Base-by-base conservation (phyloP, 768 basidiomycete genomes). In the Pleurotus ostreatus region DNA sequence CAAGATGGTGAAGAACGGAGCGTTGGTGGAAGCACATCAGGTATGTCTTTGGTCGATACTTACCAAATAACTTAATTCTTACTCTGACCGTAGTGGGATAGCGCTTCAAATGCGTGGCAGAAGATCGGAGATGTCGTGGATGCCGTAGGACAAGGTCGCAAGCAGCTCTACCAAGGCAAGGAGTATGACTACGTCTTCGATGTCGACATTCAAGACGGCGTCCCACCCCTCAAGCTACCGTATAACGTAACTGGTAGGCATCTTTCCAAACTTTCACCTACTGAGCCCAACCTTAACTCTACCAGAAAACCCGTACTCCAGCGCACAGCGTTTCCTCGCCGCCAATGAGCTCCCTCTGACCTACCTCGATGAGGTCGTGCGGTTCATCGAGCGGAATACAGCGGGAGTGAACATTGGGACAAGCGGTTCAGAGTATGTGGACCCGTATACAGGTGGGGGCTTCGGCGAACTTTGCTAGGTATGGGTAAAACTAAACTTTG, bases 101-200 rank as follows among this genome's bases (percentile, higher is more conserved):
- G 72, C 40, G 71, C 78, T 3, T 72, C 76, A 8, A 73, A 70
- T 15, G 79, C 78, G 22, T 99, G 97, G 97, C 83, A 92, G 68
- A 96, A 95, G 68, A 85, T 98, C 34, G 97, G 97, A 20, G 89
- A 95, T 62, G 95, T 98, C 4, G 94, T 95, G 3, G 97, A 97
- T 65, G 95, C 94, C 16, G 89, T 96, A 51, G 91, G 94, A 20
- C 84, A 87, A 37, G 84, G 84, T n/a, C 80, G 93, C 56, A 95
- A 92, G 70, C 92, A 95, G 70, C 78, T 97, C n/a, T 88, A 89
- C 65, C 71, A 94, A 62, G 97, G 97, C 15, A 87, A 88, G 66
- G 96, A 98, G 71, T 99, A 95, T 66, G 97, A 99, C 71, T 97
- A 97, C 65, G 96, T 99, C n/a, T 98, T 98, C 65, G 95, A 97